These are phyloP conservation scores for Candida yuanshanica DNA, from an alignment of 805 yeast genomes.

Conservation along the genomic window DNA sequence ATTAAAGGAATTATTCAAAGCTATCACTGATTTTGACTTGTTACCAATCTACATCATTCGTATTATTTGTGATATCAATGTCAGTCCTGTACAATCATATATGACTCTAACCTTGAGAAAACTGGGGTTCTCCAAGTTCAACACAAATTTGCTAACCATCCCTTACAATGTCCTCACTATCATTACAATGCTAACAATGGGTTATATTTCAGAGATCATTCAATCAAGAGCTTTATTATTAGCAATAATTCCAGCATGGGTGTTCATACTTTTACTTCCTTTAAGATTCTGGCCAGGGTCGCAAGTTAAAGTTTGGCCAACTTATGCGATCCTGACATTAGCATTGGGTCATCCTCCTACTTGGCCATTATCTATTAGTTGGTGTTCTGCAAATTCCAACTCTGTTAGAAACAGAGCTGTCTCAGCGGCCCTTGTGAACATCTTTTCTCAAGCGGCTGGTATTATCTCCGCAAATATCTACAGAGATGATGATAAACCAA, in stretches of 20 bases:
- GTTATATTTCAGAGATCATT: slow-evolving; percentile 32
- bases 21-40: slow-evolving; percentile 44
- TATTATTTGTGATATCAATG: slow-evolving; percentile 34
- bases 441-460: slow-evolving; percentile 54
- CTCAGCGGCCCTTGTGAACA: slow-evolving; percentile 58
- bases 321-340: slow-evolving; percentile 32
- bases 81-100: slow-evolving; percentile 35
- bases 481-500: slow-evolving; percentile 49
- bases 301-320: slow-evolving; percentile 35
- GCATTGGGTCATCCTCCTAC: slow-evolving; percentile 39
- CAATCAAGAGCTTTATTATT: slow-evolving; percentile 29
- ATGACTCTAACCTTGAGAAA: slow-evolving; percentile 42
- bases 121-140: slow-evolving; percentile 48
- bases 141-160: slow-evolving; percentile 46
- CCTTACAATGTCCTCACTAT: slow-evolving; percentile 40
- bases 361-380: slow-evolving; percentile 46
- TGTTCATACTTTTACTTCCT: slow-evolving; percentile 28
- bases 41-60: slow-evolving; percentile 52
- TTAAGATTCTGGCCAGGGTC: slow-evolving; percentile 37
- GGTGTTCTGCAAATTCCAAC: slow-evolving; percentile 59
- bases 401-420: slow-evolving; percentile 57
- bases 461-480: slow-evolving; percentile 56
- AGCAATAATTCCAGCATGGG: slow-evolving; percentile 31
- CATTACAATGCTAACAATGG: slow-evolving; percentile 28
- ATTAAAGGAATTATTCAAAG: slow-evolving; percentile 31